phyloP scores from a whole-genome alignment of 768 basidiomycete species.

The Cubamyces sp. region DNA sequence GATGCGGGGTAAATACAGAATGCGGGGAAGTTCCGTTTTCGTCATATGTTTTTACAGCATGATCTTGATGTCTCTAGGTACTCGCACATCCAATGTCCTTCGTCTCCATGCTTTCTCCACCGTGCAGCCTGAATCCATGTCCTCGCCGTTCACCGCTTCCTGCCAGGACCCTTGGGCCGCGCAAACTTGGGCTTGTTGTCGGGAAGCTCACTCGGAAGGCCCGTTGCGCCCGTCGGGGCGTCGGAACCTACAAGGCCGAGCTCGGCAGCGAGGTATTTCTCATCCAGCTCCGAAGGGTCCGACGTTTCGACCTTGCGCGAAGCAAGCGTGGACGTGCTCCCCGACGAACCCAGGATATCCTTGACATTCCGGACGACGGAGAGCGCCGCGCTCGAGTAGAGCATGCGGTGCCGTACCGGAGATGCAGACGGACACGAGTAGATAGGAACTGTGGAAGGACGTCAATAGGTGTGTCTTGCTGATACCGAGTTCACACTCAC shows the following conservation, averaged over 20 bases:
- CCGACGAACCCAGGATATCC: slow-evolving; percentile 48
- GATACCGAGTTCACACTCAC: slow-evolving; percentile 40
- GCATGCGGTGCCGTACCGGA: slow-evolving; percentile 85
- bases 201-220: slow-evolving; percentile 26
- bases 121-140: neutral
- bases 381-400: slow-evolving; percentile 77
- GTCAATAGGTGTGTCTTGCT: neutral
- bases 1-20: slow-evolving; percentile 12
- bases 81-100: neutral
- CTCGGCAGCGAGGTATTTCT: slow-evolving; percentile 61
- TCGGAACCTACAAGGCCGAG: slow-evolving; percentile 44
- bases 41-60: neutral
- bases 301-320: slow-evolving; percentile 82
- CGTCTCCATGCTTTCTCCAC: no score
- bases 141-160: slow-evolving; percentile 43
- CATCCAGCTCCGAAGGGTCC: slow-evolving; percentile 73
- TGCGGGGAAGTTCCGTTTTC: slow-evolving; percentile 2
- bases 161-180: slow-evolving; percentile 68
- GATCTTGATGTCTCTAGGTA: neutral
- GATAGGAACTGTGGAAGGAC: slow-evolving; percentile 68
- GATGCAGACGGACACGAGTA: slow-evolving; percentile 87
- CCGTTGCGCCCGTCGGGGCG: slow-evolving; percentile 23
- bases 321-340: slow-evolving; percentile 43
- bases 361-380: slow-evolving; percentile 62
- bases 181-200: slow-evolving; percentile 60